phyloP scores from a whole-genome alignment of 257 asterid species.

The Plantago elongata region DNA sequence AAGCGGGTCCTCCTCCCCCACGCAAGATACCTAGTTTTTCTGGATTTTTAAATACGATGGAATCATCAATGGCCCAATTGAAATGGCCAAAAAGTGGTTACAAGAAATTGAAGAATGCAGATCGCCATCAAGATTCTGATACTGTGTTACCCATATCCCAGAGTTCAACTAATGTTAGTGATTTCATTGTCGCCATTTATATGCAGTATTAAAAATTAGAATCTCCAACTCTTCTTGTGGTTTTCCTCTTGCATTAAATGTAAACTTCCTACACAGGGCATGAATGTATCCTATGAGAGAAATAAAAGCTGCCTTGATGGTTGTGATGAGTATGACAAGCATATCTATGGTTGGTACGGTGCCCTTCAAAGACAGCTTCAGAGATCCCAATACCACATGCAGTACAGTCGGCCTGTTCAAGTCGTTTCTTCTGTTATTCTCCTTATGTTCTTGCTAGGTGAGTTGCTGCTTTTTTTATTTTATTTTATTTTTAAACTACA shows the following conservation, averaged over 20 bases:
- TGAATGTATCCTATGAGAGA: constrained; percentile 49
- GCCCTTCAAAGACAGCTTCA: constrained; percentile 73
- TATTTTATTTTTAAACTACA: constrained; percentile 6
- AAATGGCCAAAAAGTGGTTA: constrained; percentile 79
- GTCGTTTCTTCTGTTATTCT: constrained; percentile 42
- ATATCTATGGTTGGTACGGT: constrained; percentile 77
- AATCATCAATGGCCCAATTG: constrained; percentile 54
- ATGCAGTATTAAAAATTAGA: not conserved
- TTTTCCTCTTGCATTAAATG: constrained; percentile 12
- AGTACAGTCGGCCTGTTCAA: constrained; percentile 69
- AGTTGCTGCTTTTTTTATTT: constrained; percentile 28
- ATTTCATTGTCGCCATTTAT: constrained; percentile 6
- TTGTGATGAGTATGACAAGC: constrained; percentile 64
- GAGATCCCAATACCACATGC: constrained; percentile 85
- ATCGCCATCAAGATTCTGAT: constrained; percentile 47
- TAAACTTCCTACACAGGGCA: constrained; percentile 38
- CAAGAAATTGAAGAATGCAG: constrained; percentile 56
- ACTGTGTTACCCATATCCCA: constrained; percentile 45
- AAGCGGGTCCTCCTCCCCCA: constrained; percentile 46
- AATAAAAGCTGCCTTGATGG: constrained; percentile 68
- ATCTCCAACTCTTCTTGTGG: not conserved
- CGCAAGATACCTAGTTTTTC: constrained; percentile 74
- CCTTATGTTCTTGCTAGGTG: constrained; percentile 72
- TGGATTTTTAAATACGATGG: constrained; percentile 65
- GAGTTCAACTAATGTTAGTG: constrained; percentile 55